Evolutionary conservation across 192 early-diverging fungal genomes (phyloP), one percentile per base, ranked within the genome.

Genomic region (Umbelopsis ramanniana): DNA sequence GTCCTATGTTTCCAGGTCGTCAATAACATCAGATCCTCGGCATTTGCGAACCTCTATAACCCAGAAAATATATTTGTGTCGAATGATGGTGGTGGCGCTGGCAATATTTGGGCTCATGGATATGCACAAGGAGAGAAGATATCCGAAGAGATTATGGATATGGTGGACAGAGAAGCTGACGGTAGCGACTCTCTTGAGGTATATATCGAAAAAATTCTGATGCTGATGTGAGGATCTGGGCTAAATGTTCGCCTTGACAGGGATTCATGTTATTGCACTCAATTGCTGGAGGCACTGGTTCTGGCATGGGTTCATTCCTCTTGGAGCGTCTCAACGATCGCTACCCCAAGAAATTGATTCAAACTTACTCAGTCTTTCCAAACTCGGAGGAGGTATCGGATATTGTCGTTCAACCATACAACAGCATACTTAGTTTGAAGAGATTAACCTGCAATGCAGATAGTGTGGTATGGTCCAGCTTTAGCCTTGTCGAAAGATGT

Each of bases 261-360:
- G 97, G 96, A 10, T 99, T 99, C 77, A 97, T 94, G 86, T 83
- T 99, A 10, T 78, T 97, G 72, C 97, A 99, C 75, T 97, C 96
- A 46, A 99, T 99, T 79, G 97, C 97, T 10, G 97, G 97, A 33
- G 97, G 97, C 21, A 99, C 97, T 15, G 97, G 97, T n/a, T 96
- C 95, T 23, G 97, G 97, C 33, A 80, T 99, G 72, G 97, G 97
- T 0, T 96, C 94, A 3, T 97, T 93, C 72, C 71, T 99, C 52
- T 81, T 99, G 26, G 97, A 98, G 78, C 85, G 92, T 52, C 86
- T 99, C 46, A 95, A 93, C 74, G 97, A 98, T 78, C 83, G 95
- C 70, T 99, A 94, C 68, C 96, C 97, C 33, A 98, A 98, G 72
- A 99, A 99, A 84, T 81, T 99, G 33, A 89, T 98, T 60, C 96